Percentiles rank a stretch among this genome's conserved stretches.
Conservation (phyloP, 331 rosid species). For the Rhamnella rubrinervis region DNA sequence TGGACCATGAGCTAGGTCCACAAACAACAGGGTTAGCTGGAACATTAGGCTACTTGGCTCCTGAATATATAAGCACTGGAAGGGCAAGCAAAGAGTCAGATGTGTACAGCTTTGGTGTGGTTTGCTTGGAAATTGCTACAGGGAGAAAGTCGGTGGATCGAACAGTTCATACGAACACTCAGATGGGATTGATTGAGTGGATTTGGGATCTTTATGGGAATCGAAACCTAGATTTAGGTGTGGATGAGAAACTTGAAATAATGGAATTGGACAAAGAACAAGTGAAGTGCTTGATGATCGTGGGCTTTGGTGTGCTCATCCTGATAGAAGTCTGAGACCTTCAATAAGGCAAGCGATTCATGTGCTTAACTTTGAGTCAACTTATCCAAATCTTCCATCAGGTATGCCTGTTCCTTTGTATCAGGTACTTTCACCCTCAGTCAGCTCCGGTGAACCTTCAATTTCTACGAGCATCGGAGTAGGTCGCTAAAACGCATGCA, state of each 20-base stretch:
- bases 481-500: background rate
- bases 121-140: background rate
- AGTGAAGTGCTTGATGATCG: background rate
- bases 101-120: background rate
- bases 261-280: background rate
- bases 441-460: background rate
- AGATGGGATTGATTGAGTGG: background rate
- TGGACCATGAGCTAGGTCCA: background rate
- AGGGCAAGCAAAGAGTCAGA: background rate
- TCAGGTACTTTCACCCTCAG: background rate
- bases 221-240: background rate
- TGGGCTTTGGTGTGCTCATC: slow-evolving; percentile 1
- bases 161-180: background rate
- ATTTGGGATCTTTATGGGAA: background rate
- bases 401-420: background rate
- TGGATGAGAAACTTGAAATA: background rate
- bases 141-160: background rate
- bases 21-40: background rate
- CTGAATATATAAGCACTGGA: background rate
- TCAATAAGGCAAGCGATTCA: background rate
- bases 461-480: background rate
- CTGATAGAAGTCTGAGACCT: background rate
- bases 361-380: background rate
- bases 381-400: background rate
- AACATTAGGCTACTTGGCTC: background rate